Conservation (phyloP, 2,329 filamentous ascomycete genomes). For the Thielaviopsis populi region DNA sequence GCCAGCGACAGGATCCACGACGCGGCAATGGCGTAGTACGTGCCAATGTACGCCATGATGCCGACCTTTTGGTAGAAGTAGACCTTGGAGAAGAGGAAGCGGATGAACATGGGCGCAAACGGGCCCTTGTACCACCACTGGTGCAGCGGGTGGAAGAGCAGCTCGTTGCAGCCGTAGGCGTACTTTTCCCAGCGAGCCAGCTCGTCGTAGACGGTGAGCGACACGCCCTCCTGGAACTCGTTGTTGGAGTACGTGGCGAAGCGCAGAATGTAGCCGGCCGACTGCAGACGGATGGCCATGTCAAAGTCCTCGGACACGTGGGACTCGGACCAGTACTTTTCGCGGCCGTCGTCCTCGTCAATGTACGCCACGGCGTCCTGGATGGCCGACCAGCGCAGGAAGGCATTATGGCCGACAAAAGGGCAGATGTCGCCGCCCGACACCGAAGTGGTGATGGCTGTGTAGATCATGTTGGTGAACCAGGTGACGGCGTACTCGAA, state of each 20-base stretch:
- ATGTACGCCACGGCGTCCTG: conserved; percentile 43
- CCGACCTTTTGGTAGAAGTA: conserved; percentile 59
- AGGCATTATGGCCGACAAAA: conserved; percentile 66
- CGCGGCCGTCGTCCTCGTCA: conserved; percentile 51
- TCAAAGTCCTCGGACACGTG: conserved; percentile 73
- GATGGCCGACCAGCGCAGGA: conserved; percentile 47
- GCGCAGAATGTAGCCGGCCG: conserved; percentile 56
- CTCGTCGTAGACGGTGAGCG: conserved; percentile 72
- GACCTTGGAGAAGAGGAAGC: conserved; percentile 58
- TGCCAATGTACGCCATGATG: conserved; percentile 62
- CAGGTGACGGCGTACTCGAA: conserved; percentile 63
- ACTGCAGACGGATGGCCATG: conserved; percentile 64
- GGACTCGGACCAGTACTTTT: conserved; percentile 70
- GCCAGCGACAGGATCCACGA: conserved; percentile 57
- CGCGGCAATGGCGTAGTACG: conserved; percentile 64
- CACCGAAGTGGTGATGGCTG: conserved; percentile 57
- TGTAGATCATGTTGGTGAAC: conserved; percentile 66
- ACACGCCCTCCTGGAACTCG: conserved; percentile 74
- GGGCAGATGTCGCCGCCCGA: conserved; percentile 57
- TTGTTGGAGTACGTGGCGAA: conserved; percentile 58
- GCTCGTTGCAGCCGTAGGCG: conserved; percentile 69
- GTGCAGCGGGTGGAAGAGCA: conserved; percentile 62
- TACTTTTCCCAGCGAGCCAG: conserved; percentile 78
- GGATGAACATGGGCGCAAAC: conserved; percentile 63
- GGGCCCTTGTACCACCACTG: conserved; percentile 56